Percentiles rank a stretch among this genome's conserved stretches.
Evolutionary conservation across 305 asterid species (phyloP).

Genomic region (Fraxinus xanthoxyloides): DNA sequence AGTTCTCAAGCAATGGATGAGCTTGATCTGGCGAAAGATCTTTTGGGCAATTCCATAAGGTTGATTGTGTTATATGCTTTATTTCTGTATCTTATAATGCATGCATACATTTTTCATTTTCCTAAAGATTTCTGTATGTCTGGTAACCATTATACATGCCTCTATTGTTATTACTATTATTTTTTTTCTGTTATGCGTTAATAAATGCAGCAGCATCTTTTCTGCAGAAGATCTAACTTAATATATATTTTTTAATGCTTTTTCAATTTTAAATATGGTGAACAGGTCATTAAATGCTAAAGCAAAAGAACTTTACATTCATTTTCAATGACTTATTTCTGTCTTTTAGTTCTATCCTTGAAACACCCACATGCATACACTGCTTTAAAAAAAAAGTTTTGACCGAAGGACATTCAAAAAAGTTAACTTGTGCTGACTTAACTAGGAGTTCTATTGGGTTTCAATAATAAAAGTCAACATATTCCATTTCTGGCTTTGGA

Average conservation of each 20-base stretch:
- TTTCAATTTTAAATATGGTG: not conserved
- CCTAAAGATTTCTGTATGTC: not conserved
- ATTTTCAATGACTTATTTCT: not conserved
- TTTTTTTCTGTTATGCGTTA: not conserved
- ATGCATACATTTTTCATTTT: not conserved
- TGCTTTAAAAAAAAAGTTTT: not conserved
- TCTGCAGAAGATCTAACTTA: not conserved
- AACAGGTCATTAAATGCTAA: not conserved
- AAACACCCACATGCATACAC: not conserved
- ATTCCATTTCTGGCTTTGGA: not conserved
- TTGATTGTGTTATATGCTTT: conserved; percentile 27
- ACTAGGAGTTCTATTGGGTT: not conserved
- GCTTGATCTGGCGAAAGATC: conserved; percentile 58
- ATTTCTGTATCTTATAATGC: not conserved
- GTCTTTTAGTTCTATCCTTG: not conserved
- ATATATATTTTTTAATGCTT: not conserved
- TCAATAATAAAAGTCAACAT: not conserved
- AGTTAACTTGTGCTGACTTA: not conserved
- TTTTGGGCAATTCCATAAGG: conserved; percentile 65
- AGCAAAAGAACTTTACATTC: not conserved
- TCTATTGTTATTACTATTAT: not conserved
- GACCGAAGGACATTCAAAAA: not conserved
- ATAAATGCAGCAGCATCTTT: not conserved
- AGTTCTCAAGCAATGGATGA: conserved; percentile 51
- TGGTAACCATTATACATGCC: not conserved